Evolutionary conservation across 305 asterid species (phyloP).

Genomic region (Rubia tinctorum): DNA sequence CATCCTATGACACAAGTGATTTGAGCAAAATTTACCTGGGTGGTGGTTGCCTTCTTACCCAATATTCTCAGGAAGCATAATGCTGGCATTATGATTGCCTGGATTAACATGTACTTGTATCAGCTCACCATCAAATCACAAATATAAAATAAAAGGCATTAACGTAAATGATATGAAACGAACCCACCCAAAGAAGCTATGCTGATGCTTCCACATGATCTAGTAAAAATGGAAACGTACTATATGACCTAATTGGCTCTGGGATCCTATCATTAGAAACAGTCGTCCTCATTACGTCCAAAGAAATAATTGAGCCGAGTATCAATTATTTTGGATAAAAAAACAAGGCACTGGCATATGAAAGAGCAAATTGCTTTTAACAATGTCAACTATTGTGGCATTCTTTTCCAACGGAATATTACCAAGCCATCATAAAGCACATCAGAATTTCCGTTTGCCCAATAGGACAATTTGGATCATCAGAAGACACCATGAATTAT

Average conservation of each 20-base stretch:
- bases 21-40: conserved; percentile 42
- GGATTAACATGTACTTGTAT: conserved; percentile 21
- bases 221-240: neutral
- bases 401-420: neutral
- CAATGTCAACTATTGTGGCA: neutral
- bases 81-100: conserved; percentile 74
- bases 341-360: neutral
- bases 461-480: neutral
- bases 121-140: conserved; percentile 11
- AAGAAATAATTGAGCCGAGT: neutral
- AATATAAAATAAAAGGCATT: too few species aligned
- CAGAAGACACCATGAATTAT: neutral
- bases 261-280: neutral
- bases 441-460: neutral
- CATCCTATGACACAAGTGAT: neutral
- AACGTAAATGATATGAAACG: neutral
- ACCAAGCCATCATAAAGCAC: neutral
- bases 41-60: conserved; percentile 50
- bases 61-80: conserved; percentile 65
- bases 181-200: neutral
- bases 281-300: neutral
- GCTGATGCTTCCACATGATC: neutral
- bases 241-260: neutral
- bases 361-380: neutral
- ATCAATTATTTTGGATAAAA: neutral